These are phyloP conservation scores for Lactarius vividus DNA, from an alignment of 768 basidiomycete genomes.

Conservation along the genomic window DNA sequence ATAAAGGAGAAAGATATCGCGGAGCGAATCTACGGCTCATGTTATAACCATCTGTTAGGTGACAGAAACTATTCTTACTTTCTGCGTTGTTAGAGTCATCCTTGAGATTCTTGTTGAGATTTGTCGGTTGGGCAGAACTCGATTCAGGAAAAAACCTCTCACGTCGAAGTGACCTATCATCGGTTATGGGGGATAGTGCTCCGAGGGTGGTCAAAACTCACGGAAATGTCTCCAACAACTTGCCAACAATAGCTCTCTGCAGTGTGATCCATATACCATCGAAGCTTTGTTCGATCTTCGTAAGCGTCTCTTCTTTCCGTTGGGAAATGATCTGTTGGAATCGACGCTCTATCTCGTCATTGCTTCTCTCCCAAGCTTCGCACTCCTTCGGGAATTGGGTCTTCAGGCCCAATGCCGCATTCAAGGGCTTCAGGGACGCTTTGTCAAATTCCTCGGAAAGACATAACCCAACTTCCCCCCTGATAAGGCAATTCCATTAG, in stretches of 20 bases:
- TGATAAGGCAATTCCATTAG: background rate
- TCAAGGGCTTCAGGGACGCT: background rate
- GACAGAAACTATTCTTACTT: background rate
- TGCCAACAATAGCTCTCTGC: background rate
- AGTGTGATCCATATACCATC: background rate
- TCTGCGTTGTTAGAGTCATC: background rate
- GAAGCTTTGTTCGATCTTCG: background rate
- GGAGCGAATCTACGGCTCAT: background rate
- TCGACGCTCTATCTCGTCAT: background rate
- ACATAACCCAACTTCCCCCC: background rate
- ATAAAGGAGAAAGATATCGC: conserved; percentile 1
- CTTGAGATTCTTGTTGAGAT: too few species aligned
- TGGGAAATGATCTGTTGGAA: background rate
- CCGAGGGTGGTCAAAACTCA: background rate
- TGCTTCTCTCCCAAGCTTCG: background rate
- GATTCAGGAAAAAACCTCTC: background rate
- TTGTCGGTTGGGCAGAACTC: background rate
- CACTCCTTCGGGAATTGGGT: background rate
- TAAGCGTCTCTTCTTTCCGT: background rate
- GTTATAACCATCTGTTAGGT: background rate
- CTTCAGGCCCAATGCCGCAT: background rate
- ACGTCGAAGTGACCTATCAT: background rate
- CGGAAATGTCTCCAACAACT: background rate
- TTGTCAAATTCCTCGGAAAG: background rate
- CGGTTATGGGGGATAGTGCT: background rate